Base-by-base conservation (phyloP, 1,139 yeast species). In the Suhomyces choctaworum region DNA sequence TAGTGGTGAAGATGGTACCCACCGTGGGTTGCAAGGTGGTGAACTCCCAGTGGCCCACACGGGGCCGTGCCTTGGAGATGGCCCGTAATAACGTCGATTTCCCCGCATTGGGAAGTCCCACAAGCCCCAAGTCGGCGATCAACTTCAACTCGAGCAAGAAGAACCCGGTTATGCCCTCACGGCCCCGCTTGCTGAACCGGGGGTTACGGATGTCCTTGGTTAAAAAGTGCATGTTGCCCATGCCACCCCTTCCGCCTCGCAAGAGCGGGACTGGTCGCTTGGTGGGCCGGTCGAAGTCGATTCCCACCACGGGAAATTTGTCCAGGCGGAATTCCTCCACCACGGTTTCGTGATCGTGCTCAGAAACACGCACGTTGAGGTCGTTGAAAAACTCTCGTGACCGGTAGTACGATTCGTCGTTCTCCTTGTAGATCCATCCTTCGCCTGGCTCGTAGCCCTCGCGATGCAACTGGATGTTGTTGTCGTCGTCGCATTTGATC, bases 1-100 rank as follows among this genome's bases (percentile, higher is more conserved):
- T 74, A 1, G 82, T 76, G 22, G 80, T 62, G 33, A 73, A 70
- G 13, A 92, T 85, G 0, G 97, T 90, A 2, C 98, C 98, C 29
- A 92, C 79, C 0, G 92, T 82, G 0, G 98, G 98, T 46, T 82
- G 88, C 38, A 92, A 64, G 1, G 98, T 92, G 1, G 98, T 92
- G 55, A 92, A 92, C 54, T 86, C 95, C 97, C 97, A 92, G 58
- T 89, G 95, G 0, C 97, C 98, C 9, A 92, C 88, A 40, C 89
- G 68, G 1, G 98, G 97, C 40, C 82, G 72, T 0, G 98, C 97
- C 39, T 79, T 76, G 0, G 96, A 87, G 14, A 92, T 88, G n/a
- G 95, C 90, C 37, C 95, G 66, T 31, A 92, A 62, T 21, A 92
- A 67, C 0, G 97, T 88, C 2, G 96, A 87, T 56, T 92, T 92